Percentiles rank a stretch among this genome's conserved stretches.
Evolutionary conservation across 202 grass and related monocot genomes (phyloP).

Genomic region (Carex arenaria): DNA sequence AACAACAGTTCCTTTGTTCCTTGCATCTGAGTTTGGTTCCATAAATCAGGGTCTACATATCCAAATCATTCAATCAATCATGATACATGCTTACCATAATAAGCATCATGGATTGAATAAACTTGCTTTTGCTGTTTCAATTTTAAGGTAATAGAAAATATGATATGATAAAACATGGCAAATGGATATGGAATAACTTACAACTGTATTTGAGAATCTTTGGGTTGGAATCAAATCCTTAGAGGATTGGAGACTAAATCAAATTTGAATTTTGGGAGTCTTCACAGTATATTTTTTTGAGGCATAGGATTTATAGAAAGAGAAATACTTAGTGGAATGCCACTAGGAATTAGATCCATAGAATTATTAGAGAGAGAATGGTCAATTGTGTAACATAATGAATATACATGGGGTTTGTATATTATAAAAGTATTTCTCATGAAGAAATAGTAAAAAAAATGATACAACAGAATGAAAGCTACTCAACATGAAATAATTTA

Average conservation of each 20-base stretch:
- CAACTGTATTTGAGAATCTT: background rate
- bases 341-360: background rate
- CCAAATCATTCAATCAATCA: background rate
- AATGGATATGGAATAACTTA: background rate
- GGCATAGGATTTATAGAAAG: background rate
- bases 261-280: background rate
- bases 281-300: background rate
- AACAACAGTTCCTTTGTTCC: background rate
- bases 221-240: background rate
- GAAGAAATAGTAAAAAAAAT: background rate
- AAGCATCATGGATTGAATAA: background rate
- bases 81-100: background rate
- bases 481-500: background rate
- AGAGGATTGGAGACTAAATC: background rate
- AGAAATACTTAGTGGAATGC: background rate
- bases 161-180: background rate
- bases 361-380: background rate
- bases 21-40: slow-evolving; percentile 2
- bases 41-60: background rate
- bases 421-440: background rate
- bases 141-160: background rate
- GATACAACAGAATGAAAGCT: background rate
- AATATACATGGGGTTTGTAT: background rate
- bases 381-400: background rate
- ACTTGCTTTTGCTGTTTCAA: background rate